Evolutionary conservation across 306 rosid species (phyloP).

Genomic region (Rosa lucieae): DNA sequence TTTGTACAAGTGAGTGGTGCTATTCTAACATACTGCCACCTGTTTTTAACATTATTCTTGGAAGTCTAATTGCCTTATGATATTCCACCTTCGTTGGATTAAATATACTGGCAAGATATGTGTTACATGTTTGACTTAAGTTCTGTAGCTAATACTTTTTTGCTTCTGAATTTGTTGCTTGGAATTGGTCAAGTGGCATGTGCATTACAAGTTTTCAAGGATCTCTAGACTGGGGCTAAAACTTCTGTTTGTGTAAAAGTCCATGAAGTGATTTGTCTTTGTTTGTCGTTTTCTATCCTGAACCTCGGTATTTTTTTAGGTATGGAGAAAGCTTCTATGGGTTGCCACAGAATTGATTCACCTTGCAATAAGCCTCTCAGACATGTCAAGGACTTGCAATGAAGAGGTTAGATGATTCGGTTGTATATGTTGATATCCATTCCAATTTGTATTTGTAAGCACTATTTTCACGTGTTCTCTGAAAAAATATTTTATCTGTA

Average conservation of each 20-base stretch:
- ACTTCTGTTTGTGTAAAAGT: neutral
- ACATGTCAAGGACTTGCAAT: constrained; percentile 56
- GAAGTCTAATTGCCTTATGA: too few species aligned
- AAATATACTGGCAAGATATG: too few species aligned
- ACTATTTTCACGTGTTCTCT: too few species aligned
- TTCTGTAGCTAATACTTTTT: neutral
- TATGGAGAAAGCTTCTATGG: constrained; percentile 71
- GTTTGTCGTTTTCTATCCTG: constrained; percentile 12
- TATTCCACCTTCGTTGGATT: too few species aligned
- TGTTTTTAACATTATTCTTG: too few species aligned
- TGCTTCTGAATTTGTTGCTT: neutral
- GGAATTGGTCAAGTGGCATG: neutral
- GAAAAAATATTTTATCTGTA: too few species aligned
- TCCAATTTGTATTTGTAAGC: neutral
- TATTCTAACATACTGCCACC: too few species aligned
- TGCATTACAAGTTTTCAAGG: neutral
- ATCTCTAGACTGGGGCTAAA: neutral
- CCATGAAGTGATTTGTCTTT: constrained; percentile 17
- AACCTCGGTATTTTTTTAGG: constrained; percentile 40
- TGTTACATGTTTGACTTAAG: too few species aligned
- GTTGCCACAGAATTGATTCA: constrained; percentile 58
- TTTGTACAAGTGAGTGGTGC: too few species aligned
- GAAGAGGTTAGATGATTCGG: constrained; percentile 53
- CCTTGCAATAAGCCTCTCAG: constrained; percentile 64
- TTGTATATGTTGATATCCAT: constrained; percentile 10